phyloP scores from a whole-genome alignment of 371 early-diverging fungal genomes.

The Mortierella sp. region DNA sequence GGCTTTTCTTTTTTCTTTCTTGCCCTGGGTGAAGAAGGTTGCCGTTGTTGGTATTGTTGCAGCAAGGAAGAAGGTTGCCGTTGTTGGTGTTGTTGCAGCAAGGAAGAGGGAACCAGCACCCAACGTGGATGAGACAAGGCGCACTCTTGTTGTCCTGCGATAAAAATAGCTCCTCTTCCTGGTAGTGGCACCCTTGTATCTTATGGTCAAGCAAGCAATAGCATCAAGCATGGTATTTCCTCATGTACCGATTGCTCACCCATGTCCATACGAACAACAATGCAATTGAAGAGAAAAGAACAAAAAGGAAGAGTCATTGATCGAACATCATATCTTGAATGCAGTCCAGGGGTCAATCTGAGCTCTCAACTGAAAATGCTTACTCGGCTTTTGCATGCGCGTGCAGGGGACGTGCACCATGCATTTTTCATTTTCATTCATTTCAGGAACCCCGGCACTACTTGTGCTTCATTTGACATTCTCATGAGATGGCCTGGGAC shows the following conservation, averaged over 20 bases:
- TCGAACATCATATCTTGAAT: too few relatives aligned
- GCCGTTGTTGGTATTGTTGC: background rate
- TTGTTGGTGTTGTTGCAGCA: too few relatives aligned
- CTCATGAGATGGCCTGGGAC: background rate
- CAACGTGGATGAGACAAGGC: background rate
- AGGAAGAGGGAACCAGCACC: background rate
- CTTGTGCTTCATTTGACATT: background rate
- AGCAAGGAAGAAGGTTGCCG: background rate
- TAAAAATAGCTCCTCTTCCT: too few relatives aligned
- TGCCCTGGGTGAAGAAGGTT: background rate
- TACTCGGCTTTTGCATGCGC: background rate
- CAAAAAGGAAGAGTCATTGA: too few relatives aligned
- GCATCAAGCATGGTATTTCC: too few relatives aligned
- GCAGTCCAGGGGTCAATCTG: too few relatives aligned
- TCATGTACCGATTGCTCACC: too few relatives aligned
- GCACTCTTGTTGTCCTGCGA: background rate
- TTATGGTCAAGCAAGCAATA: too few relatives aligned
- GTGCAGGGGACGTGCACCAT: conserved; percentile 7
- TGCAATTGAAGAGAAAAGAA: too few relatives aligned
- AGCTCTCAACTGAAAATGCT: background rate
- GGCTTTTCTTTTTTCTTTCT: background rate
- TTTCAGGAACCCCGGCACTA: background rate
- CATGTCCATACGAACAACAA: too few relatives aligned
- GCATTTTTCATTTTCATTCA: background rate
- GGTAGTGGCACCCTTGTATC: too few relatives aligned